phyloP scores from a whole-genome alignment of 371 early-diverging fungal species.

The Mucor saturninus region DNA sequence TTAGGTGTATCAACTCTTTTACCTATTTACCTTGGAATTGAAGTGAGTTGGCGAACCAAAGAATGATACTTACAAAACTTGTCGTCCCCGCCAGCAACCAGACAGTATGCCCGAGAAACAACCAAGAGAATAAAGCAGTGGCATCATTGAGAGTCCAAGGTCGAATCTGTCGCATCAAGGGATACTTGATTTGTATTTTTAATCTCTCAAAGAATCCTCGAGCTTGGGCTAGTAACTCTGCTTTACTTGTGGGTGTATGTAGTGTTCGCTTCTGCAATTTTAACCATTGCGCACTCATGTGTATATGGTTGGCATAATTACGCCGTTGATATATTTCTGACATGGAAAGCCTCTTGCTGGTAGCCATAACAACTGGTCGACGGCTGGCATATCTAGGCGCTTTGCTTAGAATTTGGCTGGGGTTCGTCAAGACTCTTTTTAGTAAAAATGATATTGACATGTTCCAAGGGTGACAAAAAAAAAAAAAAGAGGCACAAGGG shows the following conservation, averaged over 20 bases:
- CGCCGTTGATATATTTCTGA: not conserved
- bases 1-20: not conserved
- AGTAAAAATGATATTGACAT: constrained; percentile 9
- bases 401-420: constrained; percentile 1
- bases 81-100: constrained; percentile 91
- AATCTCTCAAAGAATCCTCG: constrained; percentile 56
- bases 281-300: constrained; percentile 1
- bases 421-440: not conserved
- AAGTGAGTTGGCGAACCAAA: constrained; percentile 84
- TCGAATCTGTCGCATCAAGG: constrained; percentile 69
- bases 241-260: constrained; percentile 24
- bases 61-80: constrained; percentile 81
- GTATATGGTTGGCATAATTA: not conserved
- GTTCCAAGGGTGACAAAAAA: not conserved
- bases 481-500: not conserved
- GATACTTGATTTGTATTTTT: constrained; percentile 61
- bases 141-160: constrained; percentile 90
- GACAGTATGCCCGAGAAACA: constrained; percentile 84
- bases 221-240: constrained; percentile 51
- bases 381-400: not conserved
- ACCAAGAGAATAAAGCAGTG: constrained; percentile 89
- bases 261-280: not conserved
- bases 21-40: constrained; percentile 79
- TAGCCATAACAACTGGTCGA: not conserved
- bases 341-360: not conserved